Base-by-base conservation (phyloP, 2,329 filamentous ascomycete genomes). In the Tolypocladium tropicale region DNA sequence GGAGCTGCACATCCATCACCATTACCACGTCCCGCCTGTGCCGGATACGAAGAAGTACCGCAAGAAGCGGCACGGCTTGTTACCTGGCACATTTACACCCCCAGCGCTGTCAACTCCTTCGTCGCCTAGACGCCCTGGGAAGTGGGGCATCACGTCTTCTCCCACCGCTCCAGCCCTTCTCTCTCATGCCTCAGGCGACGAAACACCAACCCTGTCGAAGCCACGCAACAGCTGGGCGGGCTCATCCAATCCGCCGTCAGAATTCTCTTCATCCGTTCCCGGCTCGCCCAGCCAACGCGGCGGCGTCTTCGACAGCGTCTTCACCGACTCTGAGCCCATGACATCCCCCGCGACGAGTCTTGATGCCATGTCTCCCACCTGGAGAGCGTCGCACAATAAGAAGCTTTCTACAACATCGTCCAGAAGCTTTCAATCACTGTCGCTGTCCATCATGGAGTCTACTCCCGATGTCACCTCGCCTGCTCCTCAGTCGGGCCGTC, bases 1-100 rank as follows among this genome's bases (percentile, higher is more conserved):
- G 64, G 89, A 94, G 64, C 75, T 96, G 16, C 93, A 96, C 64
- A 89, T 97, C 50, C 93, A 97, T 66, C 92, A 97, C 65, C 93
- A 97, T 68, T 96, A 96, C 67, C 91, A 96, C 62, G 81, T 86
- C 12, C 75, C 84, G 1, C 73, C 79, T 54, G 85, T 84, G 67
- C 76, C 80, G 23, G 84, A 88, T 57, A 66, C 69, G 18, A 81
- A 81, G 61, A 84, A 84, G 58, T 76, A 81, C 10, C 89, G 84
- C 73, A 95, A 90, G 73, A 88, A 86, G 74, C 84, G 89, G 2
- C 80, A 83, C 34, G 78, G 82, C 25, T 73, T 89, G 11, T 80
- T 79, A 14, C 76, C 84, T 0, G 78, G 80, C 33, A 70, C 86
- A 18, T 81, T 90, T 53, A 83, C 84, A 9, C 84, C 81, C 1